A percentile compares a stretch with the other conserved stretches of the same genome.
Evolutionary conservation across 1,284 basidiomycete genomes (phyloP).

Genomic region (Phaffia rhodozyma): DNA sequence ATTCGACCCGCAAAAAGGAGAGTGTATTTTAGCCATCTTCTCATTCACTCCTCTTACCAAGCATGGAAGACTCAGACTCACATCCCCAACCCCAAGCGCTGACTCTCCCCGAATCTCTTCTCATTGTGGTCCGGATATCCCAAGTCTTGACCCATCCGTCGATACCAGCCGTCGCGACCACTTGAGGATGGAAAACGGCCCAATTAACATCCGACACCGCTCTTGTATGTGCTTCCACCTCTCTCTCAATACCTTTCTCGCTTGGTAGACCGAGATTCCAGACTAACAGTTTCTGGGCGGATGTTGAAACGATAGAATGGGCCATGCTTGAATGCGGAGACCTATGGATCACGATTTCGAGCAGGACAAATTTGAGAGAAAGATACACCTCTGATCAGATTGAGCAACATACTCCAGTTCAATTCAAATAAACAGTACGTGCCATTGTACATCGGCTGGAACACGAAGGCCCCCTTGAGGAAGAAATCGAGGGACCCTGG

Average conservation of each 20-base stretch:
- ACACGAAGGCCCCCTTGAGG: conserved; percentile 96
- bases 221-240: conserved; percentile 73
- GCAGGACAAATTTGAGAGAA: neutral
- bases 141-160: conserved; percentile 48
- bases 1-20: neutral
- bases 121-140: conserved; percentile 48
- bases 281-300: conserved; percentile 86
- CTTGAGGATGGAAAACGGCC: conserved; percentile 70
- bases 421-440: conserved; percentile 16
- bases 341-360: conserved; percentile 46
- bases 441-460: conserved; percentile 50
- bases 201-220: conserved; percentile 95
- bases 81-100: conserved; percentile 23
- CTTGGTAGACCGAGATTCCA: conserved; percentile 77
- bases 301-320: conserved; percentile 89
- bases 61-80: conserved; percentile 20
- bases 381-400: too few relatives aligned
- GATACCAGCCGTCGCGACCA: conserved; percentile 38
- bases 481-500: conserved; percentile 78
- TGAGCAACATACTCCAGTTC: too few relatives aligned
- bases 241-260: conserved; percentile 62
- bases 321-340: conserved; percentile 75
- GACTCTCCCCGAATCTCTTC: conserved; percentile 11
- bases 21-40: neutral
- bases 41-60: neutral